Conservation (phyloP, 306 rosid species). For the Medicago ruthenica region DNA sequence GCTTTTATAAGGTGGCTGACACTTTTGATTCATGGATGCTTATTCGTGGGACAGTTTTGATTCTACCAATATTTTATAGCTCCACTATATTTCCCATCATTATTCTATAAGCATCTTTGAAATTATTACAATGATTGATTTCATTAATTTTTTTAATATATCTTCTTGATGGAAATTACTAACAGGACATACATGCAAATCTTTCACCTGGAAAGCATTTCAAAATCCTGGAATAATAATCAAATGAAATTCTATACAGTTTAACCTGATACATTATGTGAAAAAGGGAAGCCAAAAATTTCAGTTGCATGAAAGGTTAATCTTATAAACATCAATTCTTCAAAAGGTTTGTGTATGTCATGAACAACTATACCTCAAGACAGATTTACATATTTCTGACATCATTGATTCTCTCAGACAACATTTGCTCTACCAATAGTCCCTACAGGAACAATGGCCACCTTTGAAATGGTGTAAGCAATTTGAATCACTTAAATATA, state of each 20-base stretch:
- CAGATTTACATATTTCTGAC: conserved; percentile 29
- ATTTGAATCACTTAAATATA: conserved; percentile 68
- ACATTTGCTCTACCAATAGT: conserved; percentile 72
- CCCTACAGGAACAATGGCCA: conserved; percentile 88
- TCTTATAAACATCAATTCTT: conserved; percentile 10
- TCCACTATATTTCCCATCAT: conserved; percentile 31
- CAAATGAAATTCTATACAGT: conserved; percentile 16
- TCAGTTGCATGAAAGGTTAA: conserved; percentile 21
- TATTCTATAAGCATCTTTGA: conserved; percentile 40
- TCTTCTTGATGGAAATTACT: conserved; percentile 17
- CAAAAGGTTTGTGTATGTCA: conserved; percentile 35
- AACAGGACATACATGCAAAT: conserved; percentile 29
- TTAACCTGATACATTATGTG: conserved; percentile 13
- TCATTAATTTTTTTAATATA: conserved; percentile 15
- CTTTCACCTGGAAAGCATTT: conserved; percentile 4
- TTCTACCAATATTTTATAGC: conserved; percentile 36
- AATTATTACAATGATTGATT: conserved; percentile 35
- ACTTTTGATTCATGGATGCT: conserved; percentile 3
- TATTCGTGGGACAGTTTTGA: conserved; percentile 7
- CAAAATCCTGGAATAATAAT: conserved; percentile 18
- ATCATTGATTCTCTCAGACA: conserved; percentile 28
- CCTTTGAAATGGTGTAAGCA: conserved; percentile 83
- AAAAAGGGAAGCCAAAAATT: conserved; percentile 10
- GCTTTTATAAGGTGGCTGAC: conserved; percentile 1
- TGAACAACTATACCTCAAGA: conserved; percentile 31